Evolutionary conservation across 2,329 filamentous ascomycete species (phyloP), one percentile per base, ranked within the genome.

Genomic region (Hypoxylon sp.): DNA sequence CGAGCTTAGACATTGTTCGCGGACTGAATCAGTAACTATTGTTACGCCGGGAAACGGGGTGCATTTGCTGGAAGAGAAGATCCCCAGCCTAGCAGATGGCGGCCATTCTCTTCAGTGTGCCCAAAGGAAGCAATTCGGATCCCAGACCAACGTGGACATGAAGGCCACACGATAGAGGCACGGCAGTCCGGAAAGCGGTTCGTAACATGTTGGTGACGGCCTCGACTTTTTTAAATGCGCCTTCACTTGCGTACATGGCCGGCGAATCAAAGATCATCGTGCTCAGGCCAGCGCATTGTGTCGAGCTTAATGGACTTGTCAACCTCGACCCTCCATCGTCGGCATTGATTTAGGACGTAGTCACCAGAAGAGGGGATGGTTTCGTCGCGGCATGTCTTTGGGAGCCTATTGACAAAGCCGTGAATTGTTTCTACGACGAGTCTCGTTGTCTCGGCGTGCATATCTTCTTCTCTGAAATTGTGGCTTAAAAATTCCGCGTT

Each of bases 91-190:
- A 73, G 27, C 48, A 63, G 6, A 72, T 4, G 2, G 46, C 31
- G 5, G 57, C 64, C 3, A 71, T 25, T n/a, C 55, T 59, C 27
- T 61, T 59, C 1, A 70, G 14, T 2, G 27, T 56, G 2, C 40
- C 10, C 2, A 73, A 11, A 10, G 61, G 27, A 40, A 70, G 48
- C 1, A n/a, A 44, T 1, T 55, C 46, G 0, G 17, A 8, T 6
- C 59, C 70, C 11, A 30, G 20, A 11, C 72, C 64, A n/a, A 73
- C 50, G 53, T 70, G 64, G n/a, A 73, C 66, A 27, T 72, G 72
- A 17, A 73, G 17, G 0, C 68, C 68, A 10, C 63, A 68, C 6
- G 30, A 64, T 2, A 30, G 44, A 25, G 68, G 65, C 10, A 72
- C 44, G 2, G 35, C 20, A 13, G 71, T 53, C 0, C 71, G 61